Conservation (phyloP, 768 basidiomycete genomes). For the Filobasidium floriforme region DNA sequence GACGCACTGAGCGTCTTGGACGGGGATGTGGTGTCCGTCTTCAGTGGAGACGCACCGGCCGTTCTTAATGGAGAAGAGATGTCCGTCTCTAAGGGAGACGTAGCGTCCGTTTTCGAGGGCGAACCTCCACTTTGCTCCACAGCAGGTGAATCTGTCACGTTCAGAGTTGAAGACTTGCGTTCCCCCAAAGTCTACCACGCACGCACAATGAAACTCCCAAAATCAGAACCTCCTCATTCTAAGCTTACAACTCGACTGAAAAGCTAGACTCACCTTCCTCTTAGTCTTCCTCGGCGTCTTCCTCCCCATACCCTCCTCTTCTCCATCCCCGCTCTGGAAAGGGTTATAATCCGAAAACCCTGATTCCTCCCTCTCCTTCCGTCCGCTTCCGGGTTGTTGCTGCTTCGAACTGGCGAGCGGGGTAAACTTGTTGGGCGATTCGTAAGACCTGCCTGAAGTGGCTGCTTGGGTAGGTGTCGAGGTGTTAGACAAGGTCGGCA, state of each 20-base stretch:
- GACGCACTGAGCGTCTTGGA: background rate
- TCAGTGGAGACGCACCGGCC: background rate
- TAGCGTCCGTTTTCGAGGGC: background rate
- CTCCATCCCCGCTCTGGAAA: slow-evolving; percentile 41
- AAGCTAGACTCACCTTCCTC: background rate
- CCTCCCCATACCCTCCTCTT: background rate
- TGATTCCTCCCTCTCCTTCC: slow-evolving; percentile 28
- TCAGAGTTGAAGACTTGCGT: background rate
- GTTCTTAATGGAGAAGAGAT: background rate
- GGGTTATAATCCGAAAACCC: slow-evolving; percentile 43
- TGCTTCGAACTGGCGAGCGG: background rate
- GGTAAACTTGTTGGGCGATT: background rate
- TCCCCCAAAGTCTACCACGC: background rate
- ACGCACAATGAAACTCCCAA: background rate
- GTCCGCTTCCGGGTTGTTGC: background rate
- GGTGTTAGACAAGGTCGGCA: background rate
- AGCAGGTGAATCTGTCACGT: background rate
- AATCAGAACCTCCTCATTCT: background rate
- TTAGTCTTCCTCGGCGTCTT: background rate
- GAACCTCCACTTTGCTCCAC: background rate
- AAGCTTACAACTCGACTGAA: background rate
- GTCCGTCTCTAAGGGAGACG: background rate
- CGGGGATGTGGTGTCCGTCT: background rate
- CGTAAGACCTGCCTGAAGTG: background rate
- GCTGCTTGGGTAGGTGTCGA: background rate